Conservation (phyloP, 2,329 filamentous ascomycete genomes). For the Colletotrichum graminicola region DNA sequence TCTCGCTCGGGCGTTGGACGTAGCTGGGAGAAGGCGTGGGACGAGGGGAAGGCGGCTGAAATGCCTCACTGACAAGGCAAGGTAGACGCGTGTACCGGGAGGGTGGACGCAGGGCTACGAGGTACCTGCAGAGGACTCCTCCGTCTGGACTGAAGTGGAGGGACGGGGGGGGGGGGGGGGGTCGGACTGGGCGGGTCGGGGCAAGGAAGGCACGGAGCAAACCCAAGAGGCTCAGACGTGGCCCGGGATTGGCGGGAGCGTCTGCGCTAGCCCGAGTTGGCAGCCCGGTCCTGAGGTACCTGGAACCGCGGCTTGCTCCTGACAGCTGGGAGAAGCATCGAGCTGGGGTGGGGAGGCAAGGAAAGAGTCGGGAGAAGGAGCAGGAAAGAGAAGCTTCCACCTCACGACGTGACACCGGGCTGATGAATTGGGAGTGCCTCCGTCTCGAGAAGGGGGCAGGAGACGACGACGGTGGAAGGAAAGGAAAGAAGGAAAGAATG, state of each 20-base stretch:
- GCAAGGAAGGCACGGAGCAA: conserved; percentile 37
- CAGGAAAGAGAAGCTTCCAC: not conserved
- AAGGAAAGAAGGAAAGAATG: not conserved
- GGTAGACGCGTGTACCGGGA: not conserved
- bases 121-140: not conserved
- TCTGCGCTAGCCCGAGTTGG: conserved; percentile 25
- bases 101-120: no score
- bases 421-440: not conserved
- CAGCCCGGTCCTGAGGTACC: conserved; percentile 26
- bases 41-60: conserved; percentile 37
- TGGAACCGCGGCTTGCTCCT: conserved; percentile 17
- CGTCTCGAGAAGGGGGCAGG: not conserved
- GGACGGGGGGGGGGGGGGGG: not conserved
- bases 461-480: not conserved
- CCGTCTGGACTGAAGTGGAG: conserved; percentile 32
- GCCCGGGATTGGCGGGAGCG: conserved; percentile 40
- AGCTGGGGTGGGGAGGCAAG: no score
- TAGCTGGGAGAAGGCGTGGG: not conserved
- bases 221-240: conserved; percentile 41
- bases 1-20: not conserved
- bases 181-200: conserved; percentile 22
- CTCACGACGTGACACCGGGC: not conserved
- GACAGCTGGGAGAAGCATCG: not conserved
- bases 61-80: conserved; percentile 5
- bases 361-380: not conserved